These are phyloP conservation scores for Talaromyces islandicus DNA, from an alignment of 2,329 filamentous ascomycete species.

Conservation along the genomic window DNA sequence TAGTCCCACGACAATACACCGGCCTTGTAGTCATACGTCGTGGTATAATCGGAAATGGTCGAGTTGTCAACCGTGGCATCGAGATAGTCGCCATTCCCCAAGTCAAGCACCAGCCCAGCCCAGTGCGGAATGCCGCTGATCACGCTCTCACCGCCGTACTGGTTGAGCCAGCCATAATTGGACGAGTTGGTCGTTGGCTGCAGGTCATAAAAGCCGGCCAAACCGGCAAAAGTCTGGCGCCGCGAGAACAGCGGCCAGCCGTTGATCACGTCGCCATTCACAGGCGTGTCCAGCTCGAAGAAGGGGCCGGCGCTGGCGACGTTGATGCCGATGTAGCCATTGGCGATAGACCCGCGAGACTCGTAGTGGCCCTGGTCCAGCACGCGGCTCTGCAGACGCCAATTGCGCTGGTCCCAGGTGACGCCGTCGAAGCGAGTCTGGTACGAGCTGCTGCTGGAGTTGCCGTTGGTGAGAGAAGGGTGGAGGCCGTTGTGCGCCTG, in stretches of 20 bases:
- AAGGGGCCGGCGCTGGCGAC: slow-evolving; percentile 59
- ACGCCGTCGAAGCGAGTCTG: slow-evolving; percentile 47
- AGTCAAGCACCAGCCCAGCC: slow-evolving; percentile 53
- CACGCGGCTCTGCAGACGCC: slow-evolving; percentile 48
- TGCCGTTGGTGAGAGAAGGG: background rate
- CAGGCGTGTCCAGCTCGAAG: slow-evolving; percentile 52
- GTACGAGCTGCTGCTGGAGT: slow-evolving; percentile 23
- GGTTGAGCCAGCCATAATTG: slow-evolving; percentile 63
- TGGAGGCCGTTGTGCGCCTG: background rate
- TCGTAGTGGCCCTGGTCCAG: slow-evolving; percentile 56
- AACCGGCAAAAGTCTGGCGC: slow-evolving; percentile 60
- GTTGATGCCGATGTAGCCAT: slow-evolving; percentile 61
- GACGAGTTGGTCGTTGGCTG: slow-evolving; percentile 54
- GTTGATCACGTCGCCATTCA: slow-evolving; percentile 50
- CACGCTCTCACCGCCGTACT: slow-evolving; percentile 65
- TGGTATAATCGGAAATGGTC: slow-evolving; percentile 56
- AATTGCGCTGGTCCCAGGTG: slow-evolving; percentile 55
- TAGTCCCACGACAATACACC: slow-evolving; percentile 61
- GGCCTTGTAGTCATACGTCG: slow-evolving; percentile 57
- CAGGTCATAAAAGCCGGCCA: slow-evolving; percentile 61
- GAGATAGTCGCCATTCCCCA: slow-evolving; percentile 49
- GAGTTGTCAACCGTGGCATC: slow-evolving; percentile 55
- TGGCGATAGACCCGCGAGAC: slow-evolving; percentile 54
- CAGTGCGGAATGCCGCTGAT: slow-evolving; percentile 68
- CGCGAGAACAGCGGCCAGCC: slow-evolving; percentile 63